Evolutionary conservation across 371 early-diverging fungal species (phyloP).

Genomic region (Catenaria anguillulae): DNA sequence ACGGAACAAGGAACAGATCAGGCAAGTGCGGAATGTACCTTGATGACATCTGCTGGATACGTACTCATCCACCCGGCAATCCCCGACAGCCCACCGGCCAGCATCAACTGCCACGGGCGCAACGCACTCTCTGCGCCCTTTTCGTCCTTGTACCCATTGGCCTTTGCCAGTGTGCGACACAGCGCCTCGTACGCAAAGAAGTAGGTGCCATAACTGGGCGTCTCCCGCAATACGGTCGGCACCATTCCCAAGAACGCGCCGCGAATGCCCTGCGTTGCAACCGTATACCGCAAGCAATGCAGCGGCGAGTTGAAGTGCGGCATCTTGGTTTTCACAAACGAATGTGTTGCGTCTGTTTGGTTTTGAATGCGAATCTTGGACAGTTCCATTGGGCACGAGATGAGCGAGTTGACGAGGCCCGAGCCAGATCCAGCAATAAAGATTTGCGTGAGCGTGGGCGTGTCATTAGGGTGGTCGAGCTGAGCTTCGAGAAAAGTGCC

Average conservation of each 20-base stretch:
- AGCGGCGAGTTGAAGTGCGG: constrained; percentile 33
- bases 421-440: constrained; percentile 62
- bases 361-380: constrained; percentile 47
- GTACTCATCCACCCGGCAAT: constrained; percentile 63
- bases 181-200: constrained; percentile 54
- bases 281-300: constrained; percentile 43
- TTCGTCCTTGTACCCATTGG: constrained; percentile 14
- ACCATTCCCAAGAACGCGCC: constrained; percentile 49
- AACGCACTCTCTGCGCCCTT: constrained; percentile 16
- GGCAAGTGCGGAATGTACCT: neutral
- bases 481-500: constrained; percentile 40
- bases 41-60: constrained; percentile 43
- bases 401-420: constrained; percentile 35
- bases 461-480: constrained; percentile 17
- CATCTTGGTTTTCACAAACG: neutral
- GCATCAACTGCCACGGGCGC: constrained; percentile 34
- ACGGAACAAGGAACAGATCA: neutral
- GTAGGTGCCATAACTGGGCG: constrained; percentile 58
- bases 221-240: constrained; percentile 49
- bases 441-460: constrained; percentile 39
- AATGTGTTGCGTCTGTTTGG: constrained; percentile 19
- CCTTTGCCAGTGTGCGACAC: constrained; percentile 24
- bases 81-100: constrained; percentile 61
- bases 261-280: constrained; percentile 35
- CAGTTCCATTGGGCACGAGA: constrained; percentile 11